These are phyloP conservation scores for Cutaneotrichosporon arboriforme DNA, from an alignment of 1,284 basidiomycete species.

Conservation along the genomic window DNA sequence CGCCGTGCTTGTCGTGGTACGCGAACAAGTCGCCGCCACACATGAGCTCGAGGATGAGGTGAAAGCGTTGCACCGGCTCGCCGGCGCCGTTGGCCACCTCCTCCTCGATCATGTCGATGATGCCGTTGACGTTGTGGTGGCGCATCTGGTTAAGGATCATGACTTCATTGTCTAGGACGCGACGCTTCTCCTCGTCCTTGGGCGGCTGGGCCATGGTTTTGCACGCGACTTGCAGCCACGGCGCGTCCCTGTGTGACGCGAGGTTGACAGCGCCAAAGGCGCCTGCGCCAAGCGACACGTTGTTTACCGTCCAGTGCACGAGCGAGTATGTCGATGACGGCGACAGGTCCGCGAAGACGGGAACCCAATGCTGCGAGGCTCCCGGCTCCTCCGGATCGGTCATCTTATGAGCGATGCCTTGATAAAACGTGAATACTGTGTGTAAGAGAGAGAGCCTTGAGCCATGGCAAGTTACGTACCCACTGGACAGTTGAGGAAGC, in stretches of 20 bases:
- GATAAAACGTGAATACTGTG: constrained; percentile 14
- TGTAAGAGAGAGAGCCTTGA: not conserved
- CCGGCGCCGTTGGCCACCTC: constrained; percentile 22
- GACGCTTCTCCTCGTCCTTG: not conserved
- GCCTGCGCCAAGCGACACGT: constrained; percentile 50
- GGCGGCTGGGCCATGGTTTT: constrained; percentile 60
- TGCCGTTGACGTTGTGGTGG: constrained; percentile 74
- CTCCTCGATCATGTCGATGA: constrained; percentile 61
- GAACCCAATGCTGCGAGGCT: not conserved
- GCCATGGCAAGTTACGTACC: not conserved
- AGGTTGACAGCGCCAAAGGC: constrained; percentile 76
- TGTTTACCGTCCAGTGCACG: constrained; percentile 16
- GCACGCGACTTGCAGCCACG: constrained; percentile 67
- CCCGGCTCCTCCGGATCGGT: not conserved
- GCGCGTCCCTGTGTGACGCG: constrained; percentile 58
- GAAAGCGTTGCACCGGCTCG: constrained; percentile 33
- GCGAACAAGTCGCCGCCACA: constrained; percentile 74
- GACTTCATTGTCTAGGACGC: constrained; percentile 58
- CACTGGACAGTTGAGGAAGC: not conserved
- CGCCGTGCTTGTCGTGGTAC: constrained; percentile 57
- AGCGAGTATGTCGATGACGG: not conserved
- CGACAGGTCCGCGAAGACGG: not conserved
- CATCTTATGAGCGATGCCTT: constrained; percentile 2
- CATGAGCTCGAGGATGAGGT: constrained; percentile 69
- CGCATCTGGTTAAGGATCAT: constrained; percentile 61